Evolutionary conservation across 129 eudicot species (phyloP), one percentile per base, ranked within the genome.

Genomic region (Helianthus annuus): DNA sequence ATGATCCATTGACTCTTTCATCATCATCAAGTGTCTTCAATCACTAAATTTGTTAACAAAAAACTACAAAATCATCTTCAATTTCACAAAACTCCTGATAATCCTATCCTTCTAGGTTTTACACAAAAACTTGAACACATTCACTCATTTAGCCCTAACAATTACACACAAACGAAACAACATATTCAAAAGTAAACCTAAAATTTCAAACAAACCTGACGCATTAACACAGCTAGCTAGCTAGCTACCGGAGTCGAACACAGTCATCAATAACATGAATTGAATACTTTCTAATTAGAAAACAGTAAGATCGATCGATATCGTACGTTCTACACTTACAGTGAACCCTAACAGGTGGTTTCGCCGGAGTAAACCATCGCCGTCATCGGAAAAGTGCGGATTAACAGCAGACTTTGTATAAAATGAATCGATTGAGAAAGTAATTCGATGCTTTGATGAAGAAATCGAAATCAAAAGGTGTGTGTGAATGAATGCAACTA

Each of bases 151-250:
- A 19, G 14, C 40, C 38, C 64, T 27, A 64, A 61, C 54, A 46
- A 16, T 32, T 46, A 44, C 67, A 22, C n/a, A 51, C 65, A 64
- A 64, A 22, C 4, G 32, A 54, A 44, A 24, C 12, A 16, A 68
- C 39, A 22, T 10, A 42, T 2, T 1, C 38, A 29, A 75, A 49
- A 55, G 48, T 15, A 75, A 74, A 40, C 64, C 48, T 53, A 29
- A 65, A 53, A 40, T 27, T 17, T 55, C 73, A 76, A 55, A 48
- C 68, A 51, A 69, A 77, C 69, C 81, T 69, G 76, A 69, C 56
- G 48, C 11, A 51, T 24, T 8, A 61, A 68, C 5, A 48, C 59
- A 45, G 54, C 53, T 3, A 48, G 32, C 53, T 3, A 48, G 32
- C 32, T 27, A 27, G 13, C 58, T 24, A 44, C 11, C 51, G 9